Conservation (phyloP, 768 basidiomycete genomes). For the Auricularia sp. region DNA sequence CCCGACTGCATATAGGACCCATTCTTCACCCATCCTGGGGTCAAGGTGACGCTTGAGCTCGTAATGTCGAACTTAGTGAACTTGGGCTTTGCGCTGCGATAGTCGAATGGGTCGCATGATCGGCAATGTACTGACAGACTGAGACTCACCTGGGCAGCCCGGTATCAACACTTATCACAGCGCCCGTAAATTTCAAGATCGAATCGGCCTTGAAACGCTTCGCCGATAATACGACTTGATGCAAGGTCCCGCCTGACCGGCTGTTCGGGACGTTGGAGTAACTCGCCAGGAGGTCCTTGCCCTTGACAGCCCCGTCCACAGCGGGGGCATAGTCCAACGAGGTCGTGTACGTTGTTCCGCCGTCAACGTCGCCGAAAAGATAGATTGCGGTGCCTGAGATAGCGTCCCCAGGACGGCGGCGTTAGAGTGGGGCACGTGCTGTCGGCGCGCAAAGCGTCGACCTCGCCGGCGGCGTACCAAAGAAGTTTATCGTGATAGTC, state of each 20-base stretch:
- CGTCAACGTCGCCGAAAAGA: background rate
- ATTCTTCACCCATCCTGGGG: background rate
- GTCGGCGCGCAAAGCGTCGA: too few species aligned
- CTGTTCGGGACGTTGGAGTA: background rate
- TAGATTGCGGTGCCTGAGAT: constrained; percentile 1
- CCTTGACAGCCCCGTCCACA: background rate
- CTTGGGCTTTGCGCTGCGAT: background rate
- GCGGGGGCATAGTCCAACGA: background rate
- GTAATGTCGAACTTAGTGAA: background rate
- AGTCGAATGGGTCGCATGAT: background rate
- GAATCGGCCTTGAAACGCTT: background rate
- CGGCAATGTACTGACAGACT: background rate
- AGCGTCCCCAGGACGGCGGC: background rate
- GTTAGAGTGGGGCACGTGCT: background rate
- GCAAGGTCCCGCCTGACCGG: background rate
- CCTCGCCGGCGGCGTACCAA: background rate
- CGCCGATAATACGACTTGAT: background rate
- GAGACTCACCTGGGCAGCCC: background rate
- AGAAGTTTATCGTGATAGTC: background rate
- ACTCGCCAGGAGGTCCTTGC: background rate
- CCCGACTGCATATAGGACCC: background rate
- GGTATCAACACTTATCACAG: background rate
- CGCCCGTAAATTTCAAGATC: background rate
- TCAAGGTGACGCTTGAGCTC: background rate
- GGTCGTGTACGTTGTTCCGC: background rate